Evolutionary conservation across 208 protist species (phyloP), one percentile per base, ranked within the genome.

Genomic region (Porcisia hertigi): DNA sequence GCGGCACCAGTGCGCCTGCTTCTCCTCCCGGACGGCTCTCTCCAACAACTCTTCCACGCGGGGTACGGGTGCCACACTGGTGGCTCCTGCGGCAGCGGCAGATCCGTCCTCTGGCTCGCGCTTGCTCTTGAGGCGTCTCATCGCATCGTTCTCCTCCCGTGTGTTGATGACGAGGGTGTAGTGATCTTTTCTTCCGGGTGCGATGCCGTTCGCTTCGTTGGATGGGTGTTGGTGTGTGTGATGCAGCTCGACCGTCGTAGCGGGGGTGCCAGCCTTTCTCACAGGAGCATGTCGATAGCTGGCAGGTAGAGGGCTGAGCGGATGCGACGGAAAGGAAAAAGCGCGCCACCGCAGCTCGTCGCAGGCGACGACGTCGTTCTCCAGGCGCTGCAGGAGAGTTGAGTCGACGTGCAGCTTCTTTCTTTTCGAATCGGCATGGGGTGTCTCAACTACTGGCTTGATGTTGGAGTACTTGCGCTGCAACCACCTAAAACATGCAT

Each of bases 401-500:
- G 20, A 72, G 41, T 69, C 47, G 45, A 78, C 59, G 18, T 70
- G 49, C 69, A 55, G 52, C 55, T 67, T 69, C 73, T 80, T 64
- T n/a, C 18, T 30, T 34, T 53, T 73, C 34, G n/a, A 43, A 11
- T 49, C 64, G 18, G 18, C 18, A 23, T 20, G 20, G 6, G 45
- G 2, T 6, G 71, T 30, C 9, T 57, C 58, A 6, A 7, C 20
- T 66, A 49, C 39, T 16, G 70, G 39, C 39, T 23, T 67, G 76
- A 75, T 74, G 53, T 47, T 25, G 45, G n/a, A 53, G 72, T 78
- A 83, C 57, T 81, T 83, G 18, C 25, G 45, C 63, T 76, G 64
- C 34, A 92, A 75, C 88, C 88, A 92, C 4, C 67, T n/a, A 14
- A 90, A 73, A 58, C 88, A 92, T 25, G 78, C 82, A 69, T 92